phyloP scores from a whole-genome alignment of 345 rosid genomes.

The Citropsis articulata region DNA sequence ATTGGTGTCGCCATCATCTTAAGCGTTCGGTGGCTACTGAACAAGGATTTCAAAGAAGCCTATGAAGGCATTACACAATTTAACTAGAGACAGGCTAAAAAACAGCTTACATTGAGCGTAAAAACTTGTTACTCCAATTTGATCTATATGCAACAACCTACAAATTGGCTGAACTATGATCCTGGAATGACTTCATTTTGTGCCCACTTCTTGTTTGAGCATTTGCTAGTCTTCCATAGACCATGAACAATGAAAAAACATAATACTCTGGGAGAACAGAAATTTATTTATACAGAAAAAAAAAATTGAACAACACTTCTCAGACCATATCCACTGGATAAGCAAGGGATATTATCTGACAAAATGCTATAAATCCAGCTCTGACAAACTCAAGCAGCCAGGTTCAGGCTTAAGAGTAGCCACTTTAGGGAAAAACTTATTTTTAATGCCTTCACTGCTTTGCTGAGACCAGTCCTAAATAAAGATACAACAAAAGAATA shows the following conservation, averaged over 20 bases:
- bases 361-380: background rate
- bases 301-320: background rate
- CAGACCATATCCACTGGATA: background rate
- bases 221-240: background rate
- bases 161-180: background rate
- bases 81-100: background rate
- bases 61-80: background rate
- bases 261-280: background rate
- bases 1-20: background rate
- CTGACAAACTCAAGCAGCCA: background rate
- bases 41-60: background rate
- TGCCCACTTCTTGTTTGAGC: background rate
- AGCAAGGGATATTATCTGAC: background rate
- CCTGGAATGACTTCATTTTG: background rate
- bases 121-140: background rate
- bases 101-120: background rate
- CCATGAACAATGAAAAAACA: background rate
- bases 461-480: background rate
- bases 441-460: background rate
- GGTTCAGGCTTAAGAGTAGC: background rate
- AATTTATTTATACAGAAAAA: no score
- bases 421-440: background rate
- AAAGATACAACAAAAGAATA: background rate
- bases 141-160: background rate
- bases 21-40: background rate